Percentiles rank a stretch among this genome's conserved stretches.
These are phyloP conservation scores for Boletus pseudopeckii DNA, from an alignment of 768 basidiomycete species.

Conservation along the genomic window DNA sequence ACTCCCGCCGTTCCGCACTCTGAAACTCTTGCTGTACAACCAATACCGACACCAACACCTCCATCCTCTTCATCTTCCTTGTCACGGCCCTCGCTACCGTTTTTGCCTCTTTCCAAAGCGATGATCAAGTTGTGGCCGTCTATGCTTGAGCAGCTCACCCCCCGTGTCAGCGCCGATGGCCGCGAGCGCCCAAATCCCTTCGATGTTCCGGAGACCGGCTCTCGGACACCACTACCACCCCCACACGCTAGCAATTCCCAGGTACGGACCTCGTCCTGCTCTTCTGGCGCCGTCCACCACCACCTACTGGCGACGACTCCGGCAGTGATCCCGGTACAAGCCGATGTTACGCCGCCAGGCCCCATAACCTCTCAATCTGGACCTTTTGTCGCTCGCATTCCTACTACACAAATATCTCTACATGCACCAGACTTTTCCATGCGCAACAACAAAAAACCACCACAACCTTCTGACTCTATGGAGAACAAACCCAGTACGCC, in stretches of 20 bases:
- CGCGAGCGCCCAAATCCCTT: slow-evolving; percentile 59
- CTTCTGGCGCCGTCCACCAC: slow-evolving; percentile 24
- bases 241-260: slow-evolving; percentile 4
- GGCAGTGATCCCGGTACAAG: slow-evolving; percentile 21
- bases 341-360: slow-evolving; percentile 42
- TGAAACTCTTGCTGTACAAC: slow-evolving; percentile 7
- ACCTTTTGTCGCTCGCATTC: slow-evolving; percentile 48
- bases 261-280: slow-evolving; percentile 12
- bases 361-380: slow-evolving; percentile 46
- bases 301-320: slow-evolving; percentile 29
- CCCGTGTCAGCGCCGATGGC: slow-evolving; percentile 44
- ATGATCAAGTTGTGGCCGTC: slow-evolving; percentile 74
- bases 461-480: slow-evolving; percentile 30
- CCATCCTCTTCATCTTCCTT: slow-evolving; percentile 14
- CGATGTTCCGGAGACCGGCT: slow-evolving; percentile 40
- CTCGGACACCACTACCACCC: slow-evolving; percentile 4
- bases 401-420: slow-evolving; percentile 66
- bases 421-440: slow-evolving; percentile 85
- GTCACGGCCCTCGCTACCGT: slow-evolving; percentile 21
- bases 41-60: slow-evolving; percentile 8
- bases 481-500: slow-evolving; percentile 37
- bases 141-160: slow-evolving; percentile 57
- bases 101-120: slow-evolving; percentile 27
- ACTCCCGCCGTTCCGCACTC: slow-evolving; percentile 12
- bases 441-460: slow-evolving; percentile 51